Conservation (phyloP, 805 yeast genomes). For the Hanseniaspora thailandica region DNA sequence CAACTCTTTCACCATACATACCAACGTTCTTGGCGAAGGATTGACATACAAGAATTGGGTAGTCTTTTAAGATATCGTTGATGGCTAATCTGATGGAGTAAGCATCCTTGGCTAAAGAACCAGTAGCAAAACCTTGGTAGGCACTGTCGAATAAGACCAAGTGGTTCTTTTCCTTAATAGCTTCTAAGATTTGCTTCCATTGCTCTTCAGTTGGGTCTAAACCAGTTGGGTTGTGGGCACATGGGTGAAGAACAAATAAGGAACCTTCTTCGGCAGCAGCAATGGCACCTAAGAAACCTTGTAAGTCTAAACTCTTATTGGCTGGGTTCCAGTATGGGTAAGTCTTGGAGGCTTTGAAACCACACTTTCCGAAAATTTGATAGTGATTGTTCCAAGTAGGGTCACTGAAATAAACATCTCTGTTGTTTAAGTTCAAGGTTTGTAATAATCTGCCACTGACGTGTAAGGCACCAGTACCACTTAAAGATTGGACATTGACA, state of each 20-base stretch:
- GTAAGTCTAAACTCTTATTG: slow-evolving; percentile 58
- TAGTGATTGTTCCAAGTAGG: slow-evolving; percentile 99
- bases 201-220: slow-evolving; percentile 77
- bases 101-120: slow-evolving; percentile 71
- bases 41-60: slow-evolving; percentile 72
- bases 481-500: slow-evolving; percentile 75
- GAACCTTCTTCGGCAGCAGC: slow-evolving; percentile 63
- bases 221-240: slow-evolving; percentile 98
- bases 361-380: slow-evolving; percentile 64
- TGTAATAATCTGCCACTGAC: slow-evolving; percentile 51
- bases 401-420: slow-evolving; percentile 55
- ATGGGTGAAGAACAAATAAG: slow-evolving; percentile 74
- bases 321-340: slow-evolving; percentile 82
- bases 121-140: slow-evolving; percentile 94
- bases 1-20: slow-evolving; percentile 94
- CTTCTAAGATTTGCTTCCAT: slow-evolving; percentile 62
- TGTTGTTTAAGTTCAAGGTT: slow-evolving; percentile 21
- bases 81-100: slow-evolving; percentile 60
- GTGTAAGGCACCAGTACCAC: slow-evolving; percentile 95
- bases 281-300: slow-evolving; percentile 55
- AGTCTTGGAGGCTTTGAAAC: slow-evolving; percentile 44
- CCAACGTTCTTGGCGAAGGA: slow-evolving; percentile 95
- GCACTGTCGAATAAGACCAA: slow-evolving; percentile 86
- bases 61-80: slow-evolving; percentile 32
- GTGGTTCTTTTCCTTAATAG: slow-evolving; percentile 49